A percentile compares a stretch with the other conserved stretches of the same genome.
phyloP scores from a whole-genome alignment of 1,139 yeast genomes.

The Debaryomycetaceae sp. region DNA sequence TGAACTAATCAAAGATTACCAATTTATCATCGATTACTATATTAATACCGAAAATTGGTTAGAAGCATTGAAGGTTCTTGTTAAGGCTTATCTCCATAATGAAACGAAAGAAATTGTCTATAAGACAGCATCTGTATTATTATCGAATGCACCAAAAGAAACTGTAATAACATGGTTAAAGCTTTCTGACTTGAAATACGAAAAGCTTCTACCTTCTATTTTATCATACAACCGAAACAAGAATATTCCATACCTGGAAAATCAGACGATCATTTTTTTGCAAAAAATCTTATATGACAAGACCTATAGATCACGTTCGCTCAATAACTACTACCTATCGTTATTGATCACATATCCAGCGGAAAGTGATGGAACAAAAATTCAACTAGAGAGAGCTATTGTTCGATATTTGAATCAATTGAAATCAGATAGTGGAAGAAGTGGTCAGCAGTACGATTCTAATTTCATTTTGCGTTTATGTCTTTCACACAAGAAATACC shows the following conservation, averaged over 20 bases:
- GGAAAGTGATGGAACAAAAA: constrained; percentile 30
- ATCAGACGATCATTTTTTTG: constrained; percentile 67
- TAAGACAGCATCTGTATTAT: constrained; percentile 61
- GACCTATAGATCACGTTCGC: constrained; percentile 43
- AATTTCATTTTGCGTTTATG: constrained; percentile 78
- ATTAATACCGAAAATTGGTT: constrained; percentile 70
- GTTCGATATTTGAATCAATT: constrained; percentile 27
- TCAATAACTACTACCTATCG: constrained; percentile 74
- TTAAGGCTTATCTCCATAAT: constrained; percentile 43
- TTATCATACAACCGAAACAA: constrained; percentile 57
- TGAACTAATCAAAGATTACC: constrained; percentile 62
- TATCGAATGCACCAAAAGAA: constrained; percentile 64
- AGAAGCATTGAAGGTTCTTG: constrained; percentile 60
- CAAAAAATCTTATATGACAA: constrained; percentile 57
- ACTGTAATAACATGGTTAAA: constrained; percentile 83
- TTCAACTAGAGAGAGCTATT: constrained; percentile 23
- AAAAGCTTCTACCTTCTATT: constrained; percentile 71
- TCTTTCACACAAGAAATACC: constrained; percentile 52
- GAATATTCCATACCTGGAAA: constrained; percentile 30
- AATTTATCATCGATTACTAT: constrained; percentile 67
- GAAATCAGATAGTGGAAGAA: constrained; percentile 14
- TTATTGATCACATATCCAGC: constrained; percentile 60
- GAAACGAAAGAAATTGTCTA: constrained; percentile 46
- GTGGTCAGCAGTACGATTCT: constrained; percentile 45
- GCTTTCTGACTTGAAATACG: constrained; percentile 46